These are phyloP conservation scores for Teratosphaeria epicoccoides DNA, from an alignment of 2,329 filamentous ascomycete genomes.

Conservation along the genomic window DNA sequence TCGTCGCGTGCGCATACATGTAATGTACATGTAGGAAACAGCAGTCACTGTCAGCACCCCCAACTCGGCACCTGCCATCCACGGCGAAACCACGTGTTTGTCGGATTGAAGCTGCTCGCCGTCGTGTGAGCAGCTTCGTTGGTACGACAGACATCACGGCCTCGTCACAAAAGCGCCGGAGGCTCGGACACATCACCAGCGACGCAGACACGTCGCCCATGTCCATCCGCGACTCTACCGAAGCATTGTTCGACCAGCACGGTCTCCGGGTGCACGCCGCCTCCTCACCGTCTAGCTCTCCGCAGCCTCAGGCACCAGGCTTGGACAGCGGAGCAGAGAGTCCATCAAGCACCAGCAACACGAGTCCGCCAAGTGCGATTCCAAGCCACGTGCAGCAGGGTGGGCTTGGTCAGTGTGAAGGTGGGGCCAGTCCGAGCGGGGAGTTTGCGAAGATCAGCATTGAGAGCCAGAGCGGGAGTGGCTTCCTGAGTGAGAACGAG, in stretches of 20 bases:
- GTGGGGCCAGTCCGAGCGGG: slow-evolving; percentile 21
- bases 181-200: slow-evolving; percentile 5
- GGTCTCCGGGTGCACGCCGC: slow-evolving; percentile 11
- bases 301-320: slow-evolving; percentile 3
- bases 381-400: slow-evolving; percentile 48
- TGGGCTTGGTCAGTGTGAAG: slow-evolving; percentile 23
- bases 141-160: slow-evolving; percentile 7
- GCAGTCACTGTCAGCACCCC: neutral
- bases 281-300: slow-evolving; percentile 17
- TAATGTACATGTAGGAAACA: no score
- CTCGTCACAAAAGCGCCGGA: slow-evolving; percentile 11
- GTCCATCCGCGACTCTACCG: slow-evolving; percentile 3
- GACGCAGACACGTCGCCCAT: neutral
- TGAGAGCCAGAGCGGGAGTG: slow-evolving; percentile 8
- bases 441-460: slow-evolving; percentile 20
- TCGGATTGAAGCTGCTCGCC: slow-evolving; percentile 6
- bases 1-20: neutral
- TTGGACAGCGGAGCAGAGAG: neutral
- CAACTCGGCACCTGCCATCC: neutral
- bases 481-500: slow-evolving; percentile 12
- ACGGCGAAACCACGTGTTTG: neutral
- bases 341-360: slow-evolving; percentile 9
- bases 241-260: slow-evolving; percentile 10
- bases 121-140: slow-evolving; percentile 6
- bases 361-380: slow-evolving; percentile 34